A percentile compares a stretch with the other conserved stretches of the same genome.
phyloP scores from a whole-genome alignment of 768 basidiomycete genomes.

The Lactarius psammicola region DNA sequence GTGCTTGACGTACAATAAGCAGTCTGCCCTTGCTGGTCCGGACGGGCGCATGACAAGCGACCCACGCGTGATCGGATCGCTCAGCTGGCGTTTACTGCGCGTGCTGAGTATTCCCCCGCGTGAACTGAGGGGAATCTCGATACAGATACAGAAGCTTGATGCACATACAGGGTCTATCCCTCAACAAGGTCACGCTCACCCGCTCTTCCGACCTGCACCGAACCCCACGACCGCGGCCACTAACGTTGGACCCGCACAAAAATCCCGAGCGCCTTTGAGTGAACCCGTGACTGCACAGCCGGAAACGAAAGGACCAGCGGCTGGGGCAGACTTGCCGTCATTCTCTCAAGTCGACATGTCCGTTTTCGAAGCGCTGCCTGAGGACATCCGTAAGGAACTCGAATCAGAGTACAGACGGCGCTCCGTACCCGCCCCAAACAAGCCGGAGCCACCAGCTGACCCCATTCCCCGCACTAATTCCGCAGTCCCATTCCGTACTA shows the following conservation, averaged over 20 bases:
- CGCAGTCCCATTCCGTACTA: slow-evolving; percentile 17
- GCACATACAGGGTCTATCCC: slow-evolving; percentile 36
- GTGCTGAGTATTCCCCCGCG: slow-evolving; percentile 74
- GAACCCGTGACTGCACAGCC: slow-evolving; percentile 9
- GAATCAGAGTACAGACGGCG: slow-evolving; percentile 64
- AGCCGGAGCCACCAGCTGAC: slow-evolving; percentile 22
- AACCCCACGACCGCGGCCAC: slow-evolving; percentile 12
- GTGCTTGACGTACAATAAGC: slow-evolving; percentile 80
- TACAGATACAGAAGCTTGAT: slow-evolving; percentile 90
- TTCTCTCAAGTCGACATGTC: slow-evolving; percentile 74
- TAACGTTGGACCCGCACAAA: slow-evolving; percentile 1
- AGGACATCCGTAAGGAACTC: slow-evolving; percentile 65
- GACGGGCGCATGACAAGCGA: slow-evolving; percentile 75
- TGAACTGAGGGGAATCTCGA: slow-evolving; percentile 89
- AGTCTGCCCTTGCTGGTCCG: slow-evolving; percentile 54
- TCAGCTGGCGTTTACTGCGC: slow-evolving; percentile 72
- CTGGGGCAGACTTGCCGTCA: slow-evolving; percentile 50
- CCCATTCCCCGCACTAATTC: slow-evolving; percentile 15
- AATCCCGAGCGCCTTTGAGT: slow-evolving; percentile 6
- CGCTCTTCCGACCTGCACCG: slow-evolving; percentile 52
- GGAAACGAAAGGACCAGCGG: not conserved
- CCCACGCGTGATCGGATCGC: slow-evolving; percentile 63
- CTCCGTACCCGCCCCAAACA: slow-evolving; percentile 46
- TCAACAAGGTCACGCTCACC: slow-evolving; percentile 54
- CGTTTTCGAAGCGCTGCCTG: slow-evolving; percentile 69